These are phyloP conservation scores for Penicillium soppii DNA, from an alignment of 495 filamentous ascomycete species.

Conservation along the genomic window DNA sequence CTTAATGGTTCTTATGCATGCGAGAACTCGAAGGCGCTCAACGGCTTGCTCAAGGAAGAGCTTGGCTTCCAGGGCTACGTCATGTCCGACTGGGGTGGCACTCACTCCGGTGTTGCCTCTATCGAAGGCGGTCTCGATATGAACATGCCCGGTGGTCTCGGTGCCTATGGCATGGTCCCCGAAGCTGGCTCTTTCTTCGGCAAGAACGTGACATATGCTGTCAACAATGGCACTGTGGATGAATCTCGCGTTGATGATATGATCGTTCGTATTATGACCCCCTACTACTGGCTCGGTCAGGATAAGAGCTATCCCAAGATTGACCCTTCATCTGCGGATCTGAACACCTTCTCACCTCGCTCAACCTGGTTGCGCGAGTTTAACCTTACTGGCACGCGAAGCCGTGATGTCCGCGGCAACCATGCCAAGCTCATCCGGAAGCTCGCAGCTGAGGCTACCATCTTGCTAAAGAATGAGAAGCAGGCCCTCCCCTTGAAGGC, in stretches of 20 bases:
- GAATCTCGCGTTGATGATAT: conserved; percentile 52
- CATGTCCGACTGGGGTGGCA: conserved; percentile 63
- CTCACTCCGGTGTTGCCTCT: conserved; percentile 54
- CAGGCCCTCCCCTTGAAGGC: conserved; percentile 52
- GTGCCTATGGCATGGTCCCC: conserved; percentile 13
- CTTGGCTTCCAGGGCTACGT: conserved; percentile 68
- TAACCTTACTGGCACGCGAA: conserved; percentile 50
- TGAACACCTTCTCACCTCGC: conserved; percentile 70
- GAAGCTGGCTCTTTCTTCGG: conserved; percentile 46
- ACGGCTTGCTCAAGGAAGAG: conserved; percentile 63
- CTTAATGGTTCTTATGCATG: conserved; percentile 67
- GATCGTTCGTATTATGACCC: conserved; percentile 54
- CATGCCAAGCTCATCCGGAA: conserved; percentile 54
- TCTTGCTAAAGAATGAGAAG: conserved; percentile 62
- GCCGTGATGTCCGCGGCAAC: conserved; percentile 51
- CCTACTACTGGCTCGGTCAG: conserved; percentile 54
- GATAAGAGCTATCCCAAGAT: conserved; percentile 45
- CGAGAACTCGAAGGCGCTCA: conserved; percentile 59
- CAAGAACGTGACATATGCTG: conserved; percentile 49
- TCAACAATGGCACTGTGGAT: conserved; percentile 56
- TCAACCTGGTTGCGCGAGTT: conserved; percentile 56
- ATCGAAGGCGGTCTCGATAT: conserved; percentile 61
- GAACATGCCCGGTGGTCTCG: conserved; percentile 51
- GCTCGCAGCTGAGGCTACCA: conserved; percentile 57
- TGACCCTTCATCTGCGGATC: conserved; percentile 44